Percentiles rank a stretch among this genome's conserved stretches.
phyloP scores from a whole-genome alignment of 1,284 basidiomycete genomes.

The Trichosporon sp. region DNA sequence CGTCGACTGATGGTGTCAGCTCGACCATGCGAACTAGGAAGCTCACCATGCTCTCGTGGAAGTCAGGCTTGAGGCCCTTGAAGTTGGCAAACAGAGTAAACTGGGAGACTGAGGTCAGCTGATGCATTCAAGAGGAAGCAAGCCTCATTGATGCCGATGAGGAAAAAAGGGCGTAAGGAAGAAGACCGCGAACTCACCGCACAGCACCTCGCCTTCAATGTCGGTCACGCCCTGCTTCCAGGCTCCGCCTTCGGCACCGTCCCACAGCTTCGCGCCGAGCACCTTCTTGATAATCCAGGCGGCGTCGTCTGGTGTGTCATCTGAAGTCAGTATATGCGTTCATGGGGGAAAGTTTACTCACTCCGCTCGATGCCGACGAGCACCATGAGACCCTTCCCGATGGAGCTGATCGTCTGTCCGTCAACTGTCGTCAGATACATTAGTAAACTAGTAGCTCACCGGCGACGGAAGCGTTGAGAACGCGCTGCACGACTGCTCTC shows the following conservation, averaged over 20 bases:
- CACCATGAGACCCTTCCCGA: conserved; percentile 79
- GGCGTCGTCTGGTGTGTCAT: conserved; percentile 74
- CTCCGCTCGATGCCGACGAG: conserved; percentile 69
- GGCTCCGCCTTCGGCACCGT: conserved; percentile 57
- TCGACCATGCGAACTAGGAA: not conserved
- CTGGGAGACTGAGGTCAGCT: conserved; percentile 65
- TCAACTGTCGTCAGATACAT: conserved; percentile 43
- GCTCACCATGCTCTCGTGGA: conserved; percentile 82
- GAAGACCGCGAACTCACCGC: conserved; percentile 58
- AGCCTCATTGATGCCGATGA: no score
- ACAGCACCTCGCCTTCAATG: conserved; percentile 79
- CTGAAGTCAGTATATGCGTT: conserved; percentile 55
- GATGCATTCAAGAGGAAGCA: not conserved
- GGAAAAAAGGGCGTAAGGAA: not conserved
- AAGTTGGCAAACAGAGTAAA: conserved; percentile 89
- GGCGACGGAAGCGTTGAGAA: conserved; percentile 52
- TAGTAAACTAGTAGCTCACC: conserved; percentile 35
- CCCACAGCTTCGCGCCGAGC: conserved; percentile 71
- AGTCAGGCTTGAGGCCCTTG: conserved; percentile 72
- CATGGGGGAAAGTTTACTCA: conserved; percentile 4
- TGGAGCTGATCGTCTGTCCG: conserved; percentile 66
- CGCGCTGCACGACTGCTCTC: conserved; percentile 56
- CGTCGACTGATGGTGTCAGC: conserved; percentile 60
- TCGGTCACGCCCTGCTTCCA: conserved; percentile 85
- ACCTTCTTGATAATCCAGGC: conserved; percentile 76